Evolutionary conservation across 2,329 filamentous ascomycete species (phyloP).

Genomic region (Metarhizium robertsii): DNA sequence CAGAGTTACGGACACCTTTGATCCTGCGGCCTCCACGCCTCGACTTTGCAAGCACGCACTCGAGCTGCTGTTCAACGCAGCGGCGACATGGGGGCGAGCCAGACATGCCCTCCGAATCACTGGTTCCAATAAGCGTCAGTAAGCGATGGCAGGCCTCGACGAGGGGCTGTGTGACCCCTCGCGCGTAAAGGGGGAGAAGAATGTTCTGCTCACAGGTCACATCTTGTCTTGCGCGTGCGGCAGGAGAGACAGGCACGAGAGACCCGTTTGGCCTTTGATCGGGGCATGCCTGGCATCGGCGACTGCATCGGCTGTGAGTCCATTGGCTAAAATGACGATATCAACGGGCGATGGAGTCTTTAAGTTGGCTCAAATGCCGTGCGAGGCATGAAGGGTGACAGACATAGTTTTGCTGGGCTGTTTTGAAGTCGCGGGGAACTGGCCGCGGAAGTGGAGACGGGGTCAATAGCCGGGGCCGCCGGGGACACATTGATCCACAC

Average conservation of each 20-base stretch:
- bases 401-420: not conserved
- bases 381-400: not conserved
- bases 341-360: conserved; percentile 4
- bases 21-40: conserved; percentile 27
- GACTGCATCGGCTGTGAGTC: conserved; percentile 9
- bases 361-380: conserved; percentile 8
- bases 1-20: conserved; percentile 14
- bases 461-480: conserved; percentile 5
- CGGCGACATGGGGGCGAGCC: conserved; percentile 27
- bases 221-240: conserved; percentile 21
- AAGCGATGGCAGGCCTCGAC: not conserved
- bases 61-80: conserved; percentile 26
- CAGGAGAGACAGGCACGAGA: conserved; percentile 22
- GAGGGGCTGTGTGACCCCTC: not conserved
- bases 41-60: conserved; percentile 31
- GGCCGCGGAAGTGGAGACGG: not conserved
- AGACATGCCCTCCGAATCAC: conserved; percentile 24
- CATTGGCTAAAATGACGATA: conserved; percentile 6
- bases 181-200: not conserved
- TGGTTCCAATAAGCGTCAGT: conserved; percentile 9
- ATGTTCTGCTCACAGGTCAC: conserved; percentile 19
- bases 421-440: conserved; percentile 1
- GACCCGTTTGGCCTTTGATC: conserved; percentile 18
- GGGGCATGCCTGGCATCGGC: conserved; percentile 10
- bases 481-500: not conserved